A percentile compares a stretch with the other conserved stretches of the same genome.
phyloP scores from a whole-genome alignment of 331 rosid genomes.

The Acacia pycnantha region DNA sequence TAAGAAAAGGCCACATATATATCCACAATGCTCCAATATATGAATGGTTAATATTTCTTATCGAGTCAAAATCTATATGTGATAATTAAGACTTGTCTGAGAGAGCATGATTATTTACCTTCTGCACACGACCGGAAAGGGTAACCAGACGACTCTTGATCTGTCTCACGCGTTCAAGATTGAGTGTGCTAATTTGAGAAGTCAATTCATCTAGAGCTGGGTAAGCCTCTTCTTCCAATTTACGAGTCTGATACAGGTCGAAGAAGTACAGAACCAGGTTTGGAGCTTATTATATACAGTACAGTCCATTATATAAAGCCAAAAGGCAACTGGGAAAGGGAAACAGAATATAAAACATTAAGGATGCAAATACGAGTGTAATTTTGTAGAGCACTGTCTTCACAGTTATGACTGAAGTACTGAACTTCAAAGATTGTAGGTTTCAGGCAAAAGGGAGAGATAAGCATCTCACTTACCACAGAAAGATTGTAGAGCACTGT shows the following conservation, averaged over 20 bases:
- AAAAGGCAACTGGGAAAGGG: not conserved
- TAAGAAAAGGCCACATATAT: not conserved
- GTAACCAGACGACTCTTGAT: conserved; percentile 89
- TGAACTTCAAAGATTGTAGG: not conserved
- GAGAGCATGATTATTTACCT: conserved; percentile 40
- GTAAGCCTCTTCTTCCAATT: conserved; percentile 82
- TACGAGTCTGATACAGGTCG: conserved; percentile 45
- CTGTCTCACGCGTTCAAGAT: conserved; percentile 81
- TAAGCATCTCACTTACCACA: too few species aligned
- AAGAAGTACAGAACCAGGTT: not conserved
- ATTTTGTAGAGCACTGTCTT: not conserved
- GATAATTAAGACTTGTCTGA: not conserved
- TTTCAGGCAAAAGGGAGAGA: not conserved
- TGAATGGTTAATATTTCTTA: conserved; percentile 2
- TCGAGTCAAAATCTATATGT: not conserved
- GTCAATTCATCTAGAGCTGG: conserved; percentile 91
- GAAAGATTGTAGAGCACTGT: not conserved
- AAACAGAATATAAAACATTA: not conserved
- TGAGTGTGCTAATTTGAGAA: conserved; percentile 72
- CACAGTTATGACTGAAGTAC: not conserved
- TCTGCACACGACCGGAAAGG: conserved; percentile 84
- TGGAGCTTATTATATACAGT: not conserved
- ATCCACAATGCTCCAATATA: not conserved
- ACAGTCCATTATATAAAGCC: not conserved
- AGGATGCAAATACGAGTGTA: not conserved